Percentiles rank a stretch among this genome's conserved stretches.
Conservation (phyloP, 352 stramenopile species). For the Phytophthora citrophthora region DNA sequence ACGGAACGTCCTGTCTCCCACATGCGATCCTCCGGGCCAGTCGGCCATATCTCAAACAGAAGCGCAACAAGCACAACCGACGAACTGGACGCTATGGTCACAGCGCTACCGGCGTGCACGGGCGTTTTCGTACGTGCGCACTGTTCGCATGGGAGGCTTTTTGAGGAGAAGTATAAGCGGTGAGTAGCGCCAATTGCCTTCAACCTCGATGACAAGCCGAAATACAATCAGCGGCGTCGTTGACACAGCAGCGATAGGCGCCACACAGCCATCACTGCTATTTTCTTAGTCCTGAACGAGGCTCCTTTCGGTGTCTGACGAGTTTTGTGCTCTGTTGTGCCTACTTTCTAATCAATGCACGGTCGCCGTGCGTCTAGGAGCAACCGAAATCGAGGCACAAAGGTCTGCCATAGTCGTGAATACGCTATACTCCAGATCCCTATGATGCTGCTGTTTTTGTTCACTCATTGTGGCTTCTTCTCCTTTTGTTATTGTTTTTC, state of each 20-base stretch:
- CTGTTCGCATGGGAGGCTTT: conserved; percentile 53
- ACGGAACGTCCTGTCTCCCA: conserved; percentile 31
- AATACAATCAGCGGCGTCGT: conserved; percentile 7
- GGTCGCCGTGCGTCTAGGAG: conserved; percentile 25
- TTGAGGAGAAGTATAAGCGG: conserved; percentile 70
- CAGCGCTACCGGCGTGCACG: conserved; percentile 28
- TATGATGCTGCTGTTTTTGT: neutral
- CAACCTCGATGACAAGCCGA: neutral
- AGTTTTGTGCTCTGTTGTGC: neutral
- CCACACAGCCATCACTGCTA: neutral
- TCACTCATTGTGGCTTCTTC: neutral
- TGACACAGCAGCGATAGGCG: neutral
- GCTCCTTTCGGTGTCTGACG: conserved; percentile 7
- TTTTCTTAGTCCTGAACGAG: neutral
- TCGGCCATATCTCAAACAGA: conserved; percentile 17
- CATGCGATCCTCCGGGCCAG: conserved; percentile 1
- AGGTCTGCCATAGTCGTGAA: conserved; percentile 22
- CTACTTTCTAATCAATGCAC: no score
- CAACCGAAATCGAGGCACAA: conserved; percentile 54
- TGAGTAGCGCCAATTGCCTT: conserved; percentile 17
- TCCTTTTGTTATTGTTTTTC: no score
- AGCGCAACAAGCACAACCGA: neutral
- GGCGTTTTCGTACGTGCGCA: conserved; percentile 48
- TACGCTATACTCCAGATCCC: neutral
- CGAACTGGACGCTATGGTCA: conserved; percentile 9